These are phyloP conservation scores for Syncephalastrum racemosum DNA, from an alignment of 371 early-diverging fungal species.

Conservation along the genomic window DNA sequence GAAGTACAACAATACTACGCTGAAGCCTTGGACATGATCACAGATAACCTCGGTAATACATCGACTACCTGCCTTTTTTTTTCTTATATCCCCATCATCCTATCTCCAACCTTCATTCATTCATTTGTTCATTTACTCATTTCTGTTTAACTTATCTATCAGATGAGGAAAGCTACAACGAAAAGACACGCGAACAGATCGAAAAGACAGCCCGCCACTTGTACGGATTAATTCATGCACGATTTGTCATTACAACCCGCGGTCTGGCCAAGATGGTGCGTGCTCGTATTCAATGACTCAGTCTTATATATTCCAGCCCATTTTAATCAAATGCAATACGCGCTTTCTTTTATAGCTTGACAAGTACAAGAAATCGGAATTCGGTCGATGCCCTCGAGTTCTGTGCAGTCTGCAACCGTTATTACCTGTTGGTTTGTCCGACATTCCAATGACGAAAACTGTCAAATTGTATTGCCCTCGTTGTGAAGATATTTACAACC, in stretches of 20 bases:
- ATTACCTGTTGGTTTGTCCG: constrained; percentile 91
- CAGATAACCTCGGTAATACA: constrained; percentile 69
- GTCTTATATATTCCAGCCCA: neutral
- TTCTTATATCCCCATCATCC: too few relatives aligned
- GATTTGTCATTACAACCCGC: constrained; percentile 86
- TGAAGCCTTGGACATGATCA: constrained; percentile 91
- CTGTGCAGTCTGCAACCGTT: constrained; percentile 83
- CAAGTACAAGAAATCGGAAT: constrained; percentile 85
- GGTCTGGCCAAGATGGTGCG: constrained; percentile 87
- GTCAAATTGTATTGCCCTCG: constrained; percentile 93
- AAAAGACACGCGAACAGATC: constrained; percentile 69
- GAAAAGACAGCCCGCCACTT: constrained; percentile 83
- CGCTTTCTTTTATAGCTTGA: constrained; percentile 55
- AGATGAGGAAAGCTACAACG: constrained; percentile 68
- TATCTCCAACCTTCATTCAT: neutral
- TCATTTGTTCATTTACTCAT: neutral
- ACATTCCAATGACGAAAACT: constrained; percentile 76
- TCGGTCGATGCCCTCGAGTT: constrained; percentile 95
- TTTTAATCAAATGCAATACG: neutral
- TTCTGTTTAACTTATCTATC: neutral
- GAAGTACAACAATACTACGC: constrained; percentile 78
- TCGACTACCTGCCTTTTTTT: neutral
- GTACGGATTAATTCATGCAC: constrained; percentile 92
- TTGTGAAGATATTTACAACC: constrained; percentile 95
- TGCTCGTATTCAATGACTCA: neutral